phyloP scores from a whole-genome alignment of 768 basidiomycete species.

The Lactarius indigo region DNA sequence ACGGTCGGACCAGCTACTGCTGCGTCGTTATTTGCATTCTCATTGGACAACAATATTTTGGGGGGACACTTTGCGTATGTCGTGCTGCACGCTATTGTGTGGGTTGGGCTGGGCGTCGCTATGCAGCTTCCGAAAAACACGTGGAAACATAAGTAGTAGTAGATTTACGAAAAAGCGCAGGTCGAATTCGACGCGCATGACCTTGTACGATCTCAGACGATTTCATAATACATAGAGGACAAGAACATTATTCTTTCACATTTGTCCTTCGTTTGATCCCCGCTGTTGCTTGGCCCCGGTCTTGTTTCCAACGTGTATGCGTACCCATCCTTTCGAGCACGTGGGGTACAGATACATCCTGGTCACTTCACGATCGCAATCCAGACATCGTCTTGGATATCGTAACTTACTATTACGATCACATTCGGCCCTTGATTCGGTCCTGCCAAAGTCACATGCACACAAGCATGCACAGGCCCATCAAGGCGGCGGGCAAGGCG shows the following conservation, averaged over 20 bases:
- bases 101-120: conserved; percentile 8
- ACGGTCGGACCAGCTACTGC: conserved; percentile 52
- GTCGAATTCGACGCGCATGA: background rate
- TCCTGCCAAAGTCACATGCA: no score
- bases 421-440: no score
- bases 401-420: no score
- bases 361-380: no score
- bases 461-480: no score
- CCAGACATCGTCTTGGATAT: no score
- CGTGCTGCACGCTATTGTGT: background rate
- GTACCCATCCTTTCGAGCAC: background rate
- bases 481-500: no score
- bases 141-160: conserved; percentile 2
- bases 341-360: background rate
- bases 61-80: conserved; percentile 37
- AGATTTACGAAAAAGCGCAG: background rate
- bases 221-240: background rate
- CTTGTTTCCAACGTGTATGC: background rate
- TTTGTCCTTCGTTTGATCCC: background rate
- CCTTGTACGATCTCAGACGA: background rate
- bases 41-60: conserved; percentile 44
- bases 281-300: background rate
- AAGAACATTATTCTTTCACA: background rate
- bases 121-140: conserved; percentile 3
- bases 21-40: conserved; percentile 64